Evolutionary conservation across 2,329 filamentous ascomycete species (phyloP).

Genomic region (Thyridium curvatum): DNA sequence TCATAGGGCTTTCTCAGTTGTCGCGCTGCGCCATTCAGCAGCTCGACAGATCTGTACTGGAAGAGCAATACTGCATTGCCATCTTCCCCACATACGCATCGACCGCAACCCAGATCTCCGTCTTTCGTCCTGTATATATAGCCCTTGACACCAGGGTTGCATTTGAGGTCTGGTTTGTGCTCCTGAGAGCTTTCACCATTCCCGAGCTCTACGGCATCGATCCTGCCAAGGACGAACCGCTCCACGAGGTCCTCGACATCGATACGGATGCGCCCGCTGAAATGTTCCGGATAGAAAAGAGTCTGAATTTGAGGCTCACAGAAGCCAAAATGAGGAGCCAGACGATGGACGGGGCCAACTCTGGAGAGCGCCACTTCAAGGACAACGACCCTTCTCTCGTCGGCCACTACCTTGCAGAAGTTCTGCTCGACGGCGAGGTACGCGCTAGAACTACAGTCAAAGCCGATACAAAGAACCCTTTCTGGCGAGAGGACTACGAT

Average conservation of each 20-base stretch:
- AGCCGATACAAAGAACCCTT: constrained; percentile 64
- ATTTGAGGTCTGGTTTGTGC: constrained; percentile 97
- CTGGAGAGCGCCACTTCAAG: constrained; percentile 18
- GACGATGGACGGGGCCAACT: constrained; percentile 11
- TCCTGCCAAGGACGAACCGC: constrained; percentile 31
- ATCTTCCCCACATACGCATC: constrained; percentile 91
- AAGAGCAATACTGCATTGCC: constrained; percentile 89
- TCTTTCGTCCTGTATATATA: constrained; percentile 84
- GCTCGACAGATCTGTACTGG: constrained; percentile 81
- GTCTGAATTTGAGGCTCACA: constrained; percentile 49
- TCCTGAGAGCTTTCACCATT: constrained; percentile 84
- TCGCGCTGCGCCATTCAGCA: constrained; percentile 87
- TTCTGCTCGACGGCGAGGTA: constrained; percentile 73
- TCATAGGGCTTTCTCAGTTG: constrained; percentile 82
- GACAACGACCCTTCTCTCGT: constrained; percentile 36
- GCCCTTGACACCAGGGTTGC: constrained; percentile 79
- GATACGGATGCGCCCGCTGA: constrained; percentile 32
- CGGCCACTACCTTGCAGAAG: constrained; percentile 73
- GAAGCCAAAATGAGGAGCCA: constrained; percentile 52
- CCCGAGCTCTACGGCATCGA: constrained; percentile 78
- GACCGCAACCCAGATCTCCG: constrained; percentile 63
- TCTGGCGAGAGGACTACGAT: constrained; percentile 78
- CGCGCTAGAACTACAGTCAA: constrained; percentile 70
- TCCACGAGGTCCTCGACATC: constrained; percentile 34
- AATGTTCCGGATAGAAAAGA: constrained; percentile 57